A percentile compares a stretch with the other conserved stretches of the same genome.
Conservation (phyloP, 2,329 filamentous ascomycete genomes). For the Penicillium sp. region DNA sequence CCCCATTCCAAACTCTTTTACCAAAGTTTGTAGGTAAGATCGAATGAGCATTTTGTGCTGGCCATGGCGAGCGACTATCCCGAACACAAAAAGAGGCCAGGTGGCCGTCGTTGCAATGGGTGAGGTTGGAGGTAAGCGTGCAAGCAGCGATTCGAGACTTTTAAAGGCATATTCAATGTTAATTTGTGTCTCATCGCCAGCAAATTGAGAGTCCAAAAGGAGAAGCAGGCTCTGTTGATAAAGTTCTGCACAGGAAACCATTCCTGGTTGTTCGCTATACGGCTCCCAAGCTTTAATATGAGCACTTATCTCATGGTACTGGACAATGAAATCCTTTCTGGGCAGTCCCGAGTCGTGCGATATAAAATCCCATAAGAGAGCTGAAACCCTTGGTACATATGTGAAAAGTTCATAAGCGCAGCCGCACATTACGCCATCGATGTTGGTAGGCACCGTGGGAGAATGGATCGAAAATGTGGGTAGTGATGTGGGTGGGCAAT, state of each 20-base stretch:
- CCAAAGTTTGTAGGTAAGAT: conserved; percentile 6
- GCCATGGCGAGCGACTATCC: conserved; percentile 3
- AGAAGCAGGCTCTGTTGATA: conserved; percentile 15
- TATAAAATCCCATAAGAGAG: conserved; percentile 3
- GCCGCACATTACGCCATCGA: conserved; percentile 13
- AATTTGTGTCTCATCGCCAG: background rate
- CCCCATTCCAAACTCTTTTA: conserved; percentile 14
- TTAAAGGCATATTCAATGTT: conserved; percentile 7
- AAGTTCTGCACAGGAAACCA: conserved; percentile 13
- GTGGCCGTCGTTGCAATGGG: conserved; percentile 14
- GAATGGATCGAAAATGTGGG: background rate
- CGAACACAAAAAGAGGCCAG: conserved; percentile 17
- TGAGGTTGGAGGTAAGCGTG: conserved; percentile 9
- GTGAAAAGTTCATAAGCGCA: conserved; percentile 15
- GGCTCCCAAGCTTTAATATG: conserved; percentile 9
- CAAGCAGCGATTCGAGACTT: conserved; percentile 4
- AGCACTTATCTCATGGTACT: background rate
- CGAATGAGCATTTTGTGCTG: conserved; percentile 6
- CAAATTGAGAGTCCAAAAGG: conserved; percentile 10
- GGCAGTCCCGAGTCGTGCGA: background rate
- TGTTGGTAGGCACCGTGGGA: background rate
- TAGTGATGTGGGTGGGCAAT: background rate
- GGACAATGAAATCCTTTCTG: no score
- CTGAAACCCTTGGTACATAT: conserved; percentile 7
- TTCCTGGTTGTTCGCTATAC: conserved; percentile 4